A percentile compares a stretch with the other conserved stretches of the same genome.
These are phyloP conservation scores for Pestalotiopsis sp. DNA, from an alignment of 2,329 filamentous ascomycete species.

Conservation along the genomic window DNA sequence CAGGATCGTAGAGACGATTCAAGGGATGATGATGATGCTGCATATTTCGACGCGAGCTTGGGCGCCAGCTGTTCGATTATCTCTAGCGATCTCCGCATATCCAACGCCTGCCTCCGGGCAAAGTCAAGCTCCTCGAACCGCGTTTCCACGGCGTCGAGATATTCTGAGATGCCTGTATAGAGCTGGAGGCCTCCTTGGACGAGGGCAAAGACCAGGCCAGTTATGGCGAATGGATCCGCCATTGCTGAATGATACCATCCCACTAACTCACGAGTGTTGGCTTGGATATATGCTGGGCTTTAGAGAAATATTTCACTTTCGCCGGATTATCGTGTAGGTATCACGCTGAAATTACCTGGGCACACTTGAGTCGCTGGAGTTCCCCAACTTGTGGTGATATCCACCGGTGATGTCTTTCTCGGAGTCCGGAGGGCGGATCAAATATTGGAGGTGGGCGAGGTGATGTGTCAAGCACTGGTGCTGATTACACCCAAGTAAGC, in stretches of 20 bases:
- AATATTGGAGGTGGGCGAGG: not conserved
- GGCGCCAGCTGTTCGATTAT: not conserved
- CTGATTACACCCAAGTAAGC: not conserved
- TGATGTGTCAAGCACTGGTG: not conserved
- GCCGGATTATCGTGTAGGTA: not conserved
- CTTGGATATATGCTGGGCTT: not conserved
- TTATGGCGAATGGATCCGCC: not conserved
- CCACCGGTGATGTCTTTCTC: not conserved
- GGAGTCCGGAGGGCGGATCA: not conserved
- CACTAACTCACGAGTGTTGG: not conserved
- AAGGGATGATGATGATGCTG: not conserved
- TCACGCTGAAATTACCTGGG: not conserved
- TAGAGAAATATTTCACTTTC: not conserved
- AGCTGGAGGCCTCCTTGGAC: not conserved
- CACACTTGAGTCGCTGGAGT: not conserved
- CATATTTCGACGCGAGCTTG: not conserved
- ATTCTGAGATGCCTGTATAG: not conserved
- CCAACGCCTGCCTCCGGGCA: not conserved
- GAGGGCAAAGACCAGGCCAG: not conserved
- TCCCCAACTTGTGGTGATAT: not conserved
- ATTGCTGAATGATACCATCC: not conserved
- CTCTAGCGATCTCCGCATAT: constrained; percentile 3
- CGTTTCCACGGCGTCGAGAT: not conserved
- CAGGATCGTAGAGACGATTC: not conserved
- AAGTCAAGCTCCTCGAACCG: not conserved